These are phyloP conservation scores for Suhomyces canberraensis DNA, from an alignment of 805 yeast genomes.

Conservation along the genomic window DNA sequence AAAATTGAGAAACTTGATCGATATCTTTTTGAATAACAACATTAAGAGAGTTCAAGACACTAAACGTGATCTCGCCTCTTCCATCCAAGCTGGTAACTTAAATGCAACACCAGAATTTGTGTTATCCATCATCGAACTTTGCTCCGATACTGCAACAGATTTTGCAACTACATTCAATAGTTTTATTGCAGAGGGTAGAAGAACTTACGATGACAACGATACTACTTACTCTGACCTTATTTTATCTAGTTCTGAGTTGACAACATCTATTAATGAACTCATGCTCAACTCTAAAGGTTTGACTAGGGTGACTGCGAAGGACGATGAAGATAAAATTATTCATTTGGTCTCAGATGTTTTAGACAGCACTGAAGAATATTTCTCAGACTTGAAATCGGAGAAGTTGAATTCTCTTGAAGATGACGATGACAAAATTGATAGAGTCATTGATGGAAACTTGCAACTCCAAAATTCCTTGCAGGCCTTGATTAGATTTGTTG, in stretches of 20 bases:
- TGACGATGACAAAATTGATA: conserved; percentile 67
- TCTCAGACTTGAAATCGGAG: conserved; percentile 55
- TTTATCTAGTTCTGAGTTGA: conserved; percentile 58
- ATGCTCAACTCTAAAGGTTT: conserved; percentile 70
- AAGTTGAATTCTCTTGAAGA: conserved; percentile 47
- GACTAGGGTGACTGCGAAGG: conserved; percentile 48
- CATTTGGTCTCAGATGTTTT: conserved; percentile 51
- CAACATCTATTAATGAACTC: conserved; percentile 60
- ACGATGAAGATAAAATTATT: conserved; percentile 52
- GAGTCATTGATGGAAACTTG: conserved; percentile 71
- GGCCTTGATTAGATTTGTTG: conserved; percentile 51
- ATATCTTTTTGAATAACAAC: conserved; percentile 67
- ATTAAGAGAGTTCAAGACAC: conserved; percentile 72
- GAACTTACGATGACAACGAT: conserved; percentile 33
- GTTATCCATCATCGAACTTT: conserved; percentile 65
- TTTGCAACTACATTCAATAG: conserved; percentile 76
- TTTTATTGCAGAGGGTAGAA: conserved; percentile 72
- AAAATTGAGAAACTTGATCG: conserved; percentile 54
- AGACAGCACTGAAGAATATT: conserved; percentile 57
- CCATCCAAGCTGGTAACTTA: conserved; percentile 79
- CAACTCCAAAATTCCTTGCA: conserved; percentile 72
- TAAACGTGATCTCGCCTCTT: conserved; percentile 65
- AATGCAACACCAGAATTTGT: conserved; percentile 70
- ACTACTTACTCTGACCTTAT: conserved; percentile 64
- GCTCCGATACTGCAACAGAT: conserved; percentile 69